These are phyloP conservation scores for Aspergillus indologenus DNA, from an alignment of 495 filamentous ascomycete genomes.

Conservation along the genomic window DNA sequence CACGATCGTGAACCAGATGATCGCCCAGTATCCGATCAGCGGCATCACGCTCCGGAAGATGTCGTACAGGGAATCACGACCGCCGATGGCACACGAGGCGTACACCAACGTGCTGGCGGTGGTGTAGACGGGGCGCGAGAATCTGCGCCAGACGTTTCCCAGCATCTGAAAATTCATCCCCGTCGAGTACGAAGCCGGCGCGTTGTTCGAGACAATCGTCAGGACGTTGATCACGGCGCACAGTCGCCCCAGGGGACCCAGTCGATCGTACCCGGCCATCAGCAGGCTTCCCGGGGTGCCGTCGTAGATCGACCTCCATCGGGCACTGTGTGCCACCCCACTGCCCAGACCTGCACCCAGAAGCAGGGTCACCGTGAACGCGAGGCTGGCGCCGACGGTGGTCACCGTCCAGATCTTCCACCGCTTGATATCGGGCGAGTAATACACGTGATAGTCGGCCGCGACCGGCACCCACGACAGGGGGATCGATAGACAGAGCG, in stretches of 20 bases:
- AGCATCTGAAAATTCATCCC: slow-evolving; percentile 73
- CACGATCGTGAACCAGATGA: slow-evolving; percentile 45
- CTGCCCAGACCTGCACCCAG: slow-evolving; percentile 71
- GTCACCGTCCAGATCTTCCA: slow-evolving; percentile 49
- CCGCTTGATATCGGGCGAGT: slow-evolving; percentile 47
- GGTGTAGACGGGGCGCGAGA: slow-evolving; percentile 69
- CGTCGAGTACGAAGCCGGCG: slow-evolving; percentile 69
- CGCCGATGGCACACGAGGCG: slow-evolving; percentile 48
- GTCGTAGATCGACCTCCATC: slow-evolving; percentile 54
- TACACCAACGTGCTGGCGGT: slow-evolving; percentile 41
- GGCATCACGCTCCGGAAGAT: slow-evolving; percentile 49
- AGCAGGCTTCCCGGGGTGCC: slow-evolving; percentile 63
- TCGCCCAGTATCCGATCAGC: slow-evolving; percentile 51
- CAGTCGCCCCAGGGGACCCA: slow-evolving; percentile 68
- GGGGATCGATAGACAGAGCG: slow-evolving; percentile 53
- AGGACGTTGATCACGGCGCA: slow-evolving; percentile 66
- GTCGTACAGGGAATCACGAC: slow-evolving; percentile 43
- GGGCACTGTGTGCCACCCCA: slow-evolving; percentile 49
- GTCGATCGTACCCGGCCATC: slow-evolving; percentile 57
- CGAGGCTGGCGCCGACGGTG: slow-evolving; percentile 44
- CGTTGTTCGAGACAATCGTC: slow-evolving; percentile 66
- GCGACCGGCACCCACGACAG: slow-evolving; percentile 52
- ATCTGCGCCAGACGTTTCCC: slow-evolving; percentile 53
- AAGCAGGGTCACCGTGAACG: slow-evolving; percentile 57
- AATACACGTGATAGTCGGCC: slow-evolving; percentile 58